Percentiles rank a stretch among this genome's conserved stretches.
phyloP scores from a whole-genome alignment of 106 monocot species.

The Gastrodia elata region DNA sequence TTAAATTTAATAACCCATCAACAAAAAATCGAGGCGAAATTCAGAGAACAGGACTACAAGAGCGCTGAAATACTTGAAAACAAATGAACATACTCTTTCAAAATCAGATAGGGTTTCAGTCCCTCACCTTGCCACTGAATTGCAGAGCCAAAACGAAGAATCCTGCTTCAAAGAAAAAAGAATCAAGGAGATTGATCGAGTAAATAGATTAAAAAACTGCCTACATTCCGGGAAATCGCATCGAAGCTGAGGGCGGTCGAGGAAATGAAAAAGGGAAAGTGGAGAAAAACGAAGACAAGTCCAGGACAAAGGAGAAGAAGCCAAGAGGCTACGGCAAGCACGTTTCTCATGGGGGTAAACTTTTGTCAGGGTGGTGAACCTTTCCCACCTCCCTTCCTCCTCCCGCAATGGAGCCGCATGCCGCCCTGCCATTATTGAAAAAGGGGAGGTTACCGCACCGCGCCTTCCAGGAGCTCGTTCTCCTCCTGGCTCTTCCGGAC shows the following conservation, averaged over 20 bases:
- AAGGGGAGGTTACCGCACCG: conserved; percentile 6
- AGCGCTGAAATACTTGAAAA: too few species aligned
- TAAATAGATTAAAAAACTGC: conserved; percentile 1
- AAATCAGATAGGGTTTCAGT: not conserved
- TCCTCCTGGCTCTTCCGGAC: not conserved
- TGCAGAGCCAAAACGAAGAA: not conserved
- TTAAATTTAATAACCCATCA: too few species aligned
- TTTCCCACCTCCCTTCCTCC: not conserved
- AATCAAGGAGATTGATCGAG: not conserved
- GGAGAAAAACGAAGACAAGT: not conserved
- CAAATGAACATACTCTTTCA: too few species aligned
- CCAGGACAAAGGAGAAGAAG: not conserved
- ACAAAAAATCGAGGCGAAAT: too few species aligned
- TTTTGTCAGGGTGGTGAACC: not conserved
- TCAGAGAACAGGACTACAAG: too few species aligned
- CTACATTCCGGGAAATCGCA: conserved; percentile 5
- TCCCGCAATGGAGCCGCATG: not conserved
- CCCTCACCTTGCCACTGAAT: not conserved
- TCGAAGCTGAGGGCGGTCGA: not conserved
- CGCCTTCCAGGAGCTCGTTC: not conserved
- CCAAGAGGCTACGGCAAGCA: not conserved
- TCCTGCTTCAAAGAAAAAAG: not conserved
- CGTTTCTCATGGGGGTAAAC: conserved; percentile 6
- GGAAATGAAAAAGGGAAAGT: not conserved
- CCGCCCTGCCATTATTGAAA: not conserved